Percentiles rank a stretch among this genome's conserved stretches.
Evolutionary conservation across 2,329 filamentous ascomycete genomes (phyloP).

Genomic region (Talaromyces sp.): DNA sequence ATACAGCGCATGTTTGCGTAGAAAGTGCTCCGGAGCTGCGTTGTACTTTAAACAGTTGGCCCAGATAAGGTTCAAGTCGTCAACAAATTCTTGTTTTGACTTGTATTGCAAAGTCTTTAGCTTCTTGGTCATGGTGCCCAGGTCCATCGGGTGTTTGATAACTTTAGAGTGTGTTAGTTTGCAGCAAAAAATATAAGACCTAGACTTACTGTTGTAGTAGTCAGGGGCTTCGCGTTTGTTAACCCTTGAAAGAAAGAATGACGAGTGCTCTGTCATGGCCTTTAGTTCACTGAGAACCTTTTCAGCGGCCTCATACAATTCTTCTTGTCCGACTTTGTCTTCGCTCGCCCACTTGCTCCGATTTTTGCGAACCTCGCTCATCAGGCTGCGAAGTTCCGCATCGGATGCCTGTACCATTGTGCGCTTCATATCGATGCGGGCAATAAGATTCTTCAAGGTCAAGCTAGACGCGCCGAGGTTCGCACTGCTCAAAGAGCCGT

Average conservation of each 20-base stretch:
- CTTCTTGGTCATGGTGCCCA: slow-evolving; percentile 98
- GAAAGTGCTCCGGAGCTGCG: slow-evolving; percentile 76
- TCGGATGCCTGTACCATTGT: slow-evolving; percentile 87
- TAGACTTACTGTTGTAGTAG: slow-evolving; percentile 75
- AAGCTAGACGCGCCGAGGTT: slow-evolving; percentile 94
- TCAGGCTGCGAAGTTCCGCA: slow-evolving; percentile 81
- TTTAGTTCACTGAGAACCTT: slow-evolving; percentile 97
- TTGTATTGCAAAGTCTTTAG: slow-evolving; percentile 74
- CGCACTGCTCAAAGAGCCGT: slow-evolving; percentile 85
- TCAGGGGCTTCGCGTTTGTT: slow-evolving; percentile 97
- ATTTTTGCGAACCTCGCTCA: slow-evolving; percentile 97
- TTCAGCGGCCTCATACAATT: slow-evolving; percentile 92
- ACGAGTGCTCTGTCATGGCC: slow-evolving; percentile 93
- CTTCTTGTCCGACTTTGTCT: slow-evolving; percentile 94
- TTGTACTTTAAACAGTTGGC: slow-evolving; percentile 96
- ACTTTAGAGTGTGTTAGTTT: slow-evolving; percentile 46
- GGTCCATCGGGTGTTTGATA: slow-evolving; percentile 96
- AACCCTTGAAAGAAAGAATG: slow-evolving; percentile 88
- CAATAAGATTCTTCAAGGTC: slow-evolving; percentile 94
- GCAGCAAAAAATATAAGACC: background rate
- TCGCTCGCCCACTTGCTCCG: slow-evolving; percentile 98
- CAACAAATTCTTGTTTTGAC: slow-evolving; percentile 90
- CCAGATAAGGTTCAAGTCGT: slow-evolving; percentile 93
- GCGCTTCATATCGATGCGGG: slow-evolving; percentile 88
- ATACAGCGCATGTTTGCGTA: slow-evolving; percentile 87